Base-by-base conservation (phyloP, 2,329 filamentous ascomycete species). In the Didymella glomerata region DNA sequence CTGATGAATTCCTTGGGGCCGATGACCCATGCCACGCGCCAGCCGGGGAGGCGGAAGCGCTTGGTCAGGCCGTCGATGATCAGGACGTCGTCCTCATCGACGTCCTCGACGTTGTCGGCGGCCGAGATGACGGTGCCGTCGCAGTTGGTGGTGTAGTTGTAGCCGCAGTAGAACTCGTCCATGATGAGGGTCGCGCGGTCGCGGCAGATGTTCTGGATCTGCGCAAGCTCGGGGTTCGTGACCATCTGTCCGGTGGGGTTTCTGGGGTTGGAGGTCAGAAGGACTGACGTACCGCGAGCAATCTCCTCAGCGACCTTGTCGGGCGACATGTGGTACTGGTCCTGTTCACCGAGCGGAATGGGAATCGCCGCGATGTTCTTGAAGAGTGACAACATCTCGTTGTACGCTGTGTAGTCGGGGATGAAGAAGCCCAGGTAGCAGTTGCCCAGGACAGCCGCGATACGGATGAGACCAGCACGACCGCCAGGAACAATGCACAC, bases 11-110 rank as follows among this genome's bases (percentile, higher is more conserved):
- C 93, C 83, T 97, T 97, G 66, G 94, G 94, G 1, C 94, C 94
- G 54, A 98, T 78, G 68, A 98, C 93, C 94, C 94, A 98, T 7
- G 94, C 93, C 42, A 98, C 93, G 76, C 94, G 90, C 93, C 94
- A 98, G 62, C 94, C 94, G 1, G 94, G 94, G 30, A 98, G 88
- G 67, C 94, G 89, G 86, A 98, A 98, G 62, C 94, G 90, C 85
- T 98, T 98, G 69, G 94, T 98, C 25, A 98, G 85, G 48, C 94
- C 94, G 75, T 98, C 94, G 66, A 98, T 94, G 77, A 98, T 91
- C 65, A 98, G 86, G 2, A 98, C 93, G 72, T 96, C 92, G 78
- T 79, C 77, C 50, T 78, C 76, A 74, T 97, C 87, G 16, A 97
- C 93, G 69, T 97, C 93, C 56, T 92, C 85, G 48, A 98, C 86